A percentile compares a stretch with the other conserved stretches of the same genome.
phyloP scores from a whole-genome alignment of 1,284 basidiomycete species.

The Takashimella koratensis region DNA sequence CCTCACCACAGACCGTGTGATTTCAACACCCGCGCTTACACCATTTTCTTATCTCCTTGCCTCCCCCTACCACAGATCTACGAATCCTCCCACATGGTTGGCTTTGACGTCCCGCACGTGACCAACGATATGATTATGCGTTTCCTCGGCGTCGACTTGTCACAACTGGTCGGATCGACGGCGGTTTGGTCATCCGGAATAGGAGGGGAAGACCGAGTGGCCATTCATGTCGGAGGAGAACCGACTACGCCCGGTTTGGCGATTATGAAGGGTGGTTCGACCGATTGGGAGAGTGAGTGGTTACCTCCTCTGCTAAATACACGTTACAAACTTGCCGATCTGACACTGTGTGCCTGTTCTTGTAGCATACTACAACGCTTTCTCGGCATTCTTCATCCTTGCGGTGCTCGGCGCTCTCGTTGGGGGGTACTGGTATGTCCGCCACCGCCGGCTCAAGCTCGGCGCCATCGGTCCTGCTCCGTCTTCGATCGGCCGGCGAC shows the following conservation, averaged over 20 bases:
- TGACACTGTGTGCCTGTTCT: not conserved
- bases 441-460: constrained; percentile 30
- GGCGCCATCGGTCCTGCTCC: constrained; percentile 10
- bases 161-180: constrained; percentile 69
- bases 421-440: constrained; percentile 50
- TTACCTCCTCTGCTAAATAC: not conserved
- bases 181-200: constrained; percentile 50
- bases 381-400: constrained; percentile 77
- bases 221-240: constrained; percentile 26
- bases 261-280: constrained; percentile 64
- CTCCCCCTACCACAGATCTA: constrained; percentile 33
- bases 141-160: constrained; percentile 87
- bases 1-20: not conserved
- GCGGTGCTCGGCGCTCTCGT: constrained; percentile 67
- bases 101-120: constrained; percentile 81
- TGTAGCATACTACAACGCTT: constrained; percentile 84
- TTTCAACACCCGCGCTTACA: not conserved
- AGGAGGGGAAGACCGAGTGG: constrained; percentile 41
- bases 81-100: constrained; percentile 89
- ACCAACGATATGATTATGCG: constrained; percentile 97
- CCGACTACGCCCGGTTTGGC: constrained; percentile 46
- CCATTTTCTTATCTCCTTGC: too few relatives aligned
- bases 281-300: constrained; percentile 75
- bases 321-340: not conserved
- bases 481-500: constrained; percentile 22